These are phyloP conservation scores for Ammopiptanthus mongolicus DNA, from an alignment of 306 rosid genomes.

Conservation along the genomic window DNA sequence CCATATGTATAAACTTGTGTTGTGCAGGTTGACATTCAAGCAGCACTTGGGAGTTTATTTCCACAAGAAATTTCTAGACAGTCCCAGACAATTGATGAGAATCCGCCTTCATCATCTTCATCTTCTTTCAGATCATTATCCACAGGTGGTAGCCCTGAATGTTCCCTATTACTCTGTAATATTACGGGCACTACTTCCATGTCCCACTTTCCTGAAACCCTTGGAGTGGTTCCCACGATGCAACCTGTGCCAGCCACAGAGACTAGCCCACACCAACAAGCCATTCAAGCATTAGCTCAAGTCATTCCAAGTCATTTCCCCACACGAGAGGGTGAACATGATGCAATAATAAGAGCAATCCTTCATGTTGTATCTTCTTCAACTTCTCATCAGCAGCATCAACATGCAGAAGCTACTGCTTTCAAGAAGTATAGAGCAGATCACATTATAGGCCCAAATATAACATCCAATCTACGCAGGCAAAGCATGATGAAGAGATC, in stretches of 20 bases:
- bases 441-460: slow-evolving; percentile 7
- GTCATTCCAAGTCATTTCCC: slow-evolving; percentile 31
- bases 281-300: slow-evolving; percentile 43
- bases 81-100: slow-evolving; percentile 32
- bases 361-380: slow-evolving; percentile 40
- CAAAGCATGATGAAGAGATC: slow-evolving; percentile 59
- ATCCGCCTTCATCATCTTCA: slow-evolving; percentile 68
- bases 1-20: not conserved
- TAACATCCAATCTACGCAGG: slow-evolving; percentile 1
- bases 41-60: slow-evolving; percentile 46
- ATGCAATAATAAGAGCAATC: slow-evolving; percentile 41
- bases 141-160: slow-evolving; percentile 76
- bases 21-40: slow-evolving; percentile 42
- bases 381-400: slow-evolving; percentile 14
- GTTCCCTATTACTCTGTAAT: slow-evolving; percentile 47
- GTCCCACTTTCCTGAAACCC: slow-evolving; percentile 25
- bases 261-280: not conserved
- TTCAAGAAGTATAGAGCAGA: slow-evolving; percentile 41
- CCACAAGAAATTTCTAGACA: slow-evolving; percentile 43
- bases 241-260: slow-evolving; percentile 16
- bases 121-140: slow-evolving; percentile 74
- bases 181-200: slow-evolving; percentile 38
- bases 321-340: slow-evolving; percentile 36
- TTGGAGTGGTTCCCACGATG: slow-evolving; percentile 24
- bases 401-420: slow-evolving; percentile 49